phyloP scores from a whole-genome alignment of 768 basidiomycete genomes.

The Lentinus brumalis region DNA sequence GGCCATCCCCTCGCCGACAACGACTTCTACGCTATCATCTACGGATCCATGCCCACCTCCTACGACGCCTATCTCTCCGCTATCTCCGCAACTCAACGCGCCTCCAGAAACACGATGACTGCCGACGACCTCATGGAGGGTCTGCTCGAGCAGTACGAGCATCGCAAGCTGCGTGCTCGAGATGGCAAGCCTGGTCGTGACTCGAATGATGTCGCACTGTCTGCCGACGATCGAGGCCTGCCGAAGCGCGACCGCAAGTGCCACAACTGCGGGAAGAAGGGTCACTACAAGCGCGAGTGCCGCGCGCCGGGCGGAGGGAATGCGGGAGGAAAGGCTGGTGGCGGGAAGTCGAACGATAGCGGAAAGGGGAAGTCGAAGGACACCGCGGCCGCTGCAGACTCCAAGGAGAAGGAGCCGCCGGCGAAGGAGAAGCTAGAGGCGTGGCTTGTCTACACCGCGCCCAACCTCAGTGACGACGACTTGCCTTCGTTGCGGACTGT shows the following conservation, averaged over 20 bases:
- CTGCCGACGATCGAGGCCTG: not conserved
- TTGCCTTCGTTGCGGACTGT: no score
- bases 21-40: slow-evolving; percentile 37
- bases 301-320: not conserved
- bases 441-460: no score
- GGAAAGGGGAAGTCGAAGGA: not conserved
- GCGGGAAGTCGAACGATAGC: not conserved
- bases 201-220: not conserved
- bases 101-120: no score
- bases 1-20: slow-evolving; percentile 32
- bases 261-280: not conserved
- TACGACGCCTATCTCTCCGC: slow-evolving; percentile 37
- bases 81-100: slow-evolving; percentile 30
- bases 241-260: not conserved
- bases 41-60: slow-evolving; percentile 37
- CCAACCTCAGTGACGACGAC: no score
- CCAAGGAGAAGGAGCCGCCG: not conserved
- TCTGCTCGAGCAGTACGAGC: slow-evolving; percentile 28
- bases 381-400: no score
- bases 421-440: no score
- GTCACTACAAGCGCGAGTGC: not conserved
- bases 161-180: slow-evolving; percentile 2
- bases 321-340: not conserved
- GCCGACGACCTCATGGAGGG: slow-evolving; percentile 23
- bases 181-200: no score